These are phyloP conservation scores for Eucalyptus virginea DNA, from an alignment of 345 rosid genomes.

Conservation along the genomic window DNA sequence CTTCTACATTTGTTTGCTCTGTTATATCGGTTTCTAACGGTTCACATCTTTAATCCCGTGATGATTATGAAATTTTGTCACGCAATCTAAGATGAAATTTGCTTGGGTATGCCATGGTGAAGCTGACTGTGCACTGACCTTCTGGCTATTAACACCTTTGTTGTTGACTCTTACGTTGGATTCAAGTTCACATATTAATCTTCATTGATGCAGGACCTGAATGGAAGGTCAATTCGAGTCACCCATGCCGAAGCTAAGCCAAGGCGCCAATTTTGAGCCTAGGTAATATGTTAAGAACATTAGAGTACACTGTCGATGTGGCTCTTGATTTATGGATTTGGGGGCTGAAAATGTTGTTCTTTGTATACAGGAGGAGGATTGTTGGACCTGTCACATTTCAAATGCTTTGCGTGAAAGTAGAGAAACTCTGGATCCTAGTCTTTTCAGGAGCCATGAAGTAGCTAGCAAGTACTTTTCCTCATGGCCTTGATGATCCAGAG, in stretches of 20 bases:
- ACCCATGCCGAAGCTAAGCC: conserved; percentile 80
- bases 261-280: conserved; percentile 56
- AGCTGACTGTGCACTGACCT: neutral
- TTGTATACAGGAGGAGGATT: neutral
- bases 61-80: neutral
- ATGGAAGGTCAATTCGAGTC: conserved; percentile 82
- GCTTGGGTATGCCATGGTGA: neutral
- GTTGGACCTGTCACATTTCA: neutral
- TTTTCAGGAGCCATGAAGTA: neutral
- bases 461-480: neutral
- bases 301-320: neutral
- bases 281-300: neutral
- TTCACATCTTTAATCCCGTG: neutral
- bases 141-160: neutral
- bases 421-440: neutral
- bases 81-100: neutral
- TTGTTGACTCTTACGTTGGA: neutral
- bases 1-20: neutral
- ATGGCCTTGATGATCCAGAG: neutral
- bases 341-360: neutral
- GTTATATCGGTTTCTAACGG: neutral
- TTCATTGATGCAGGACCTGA: conserved; percentile 55
- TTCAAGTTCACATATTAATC: neutral
- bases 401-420: neutral
- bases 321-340: neutral